A percentile compares a stretch with the other conserved stretches of the same genome.
These are phyloP conservation scores for Adansonia digitata DNA, from an alignment of 345 rosid species.

Conservation along the genomic window DNA sequence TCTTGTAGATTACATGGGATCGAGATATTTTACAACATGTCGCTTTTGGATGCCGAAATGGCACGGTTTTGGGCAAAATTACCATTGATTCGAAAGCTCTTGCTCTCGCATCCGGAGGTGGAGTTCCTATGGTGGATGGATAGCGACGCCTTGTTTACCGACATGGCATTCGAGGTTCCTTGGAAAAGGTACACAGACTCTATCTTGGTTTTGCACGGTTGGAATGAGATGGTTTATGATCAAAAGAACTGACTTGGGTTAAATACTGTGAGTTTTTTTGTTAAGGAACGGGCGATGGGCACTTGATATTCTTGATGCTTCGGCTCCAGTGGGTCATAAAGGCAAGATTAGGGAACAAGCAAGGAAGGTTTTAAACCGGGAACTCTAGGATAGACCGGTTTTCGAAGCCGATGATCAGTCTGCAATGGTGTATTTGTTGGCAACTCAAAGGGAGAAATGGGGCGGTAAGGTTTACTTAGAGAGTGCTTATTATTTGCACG, in stretches of 20 bases:
- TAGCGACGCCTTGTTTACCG: not conserved
- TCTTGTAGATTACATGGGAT: not conserved
- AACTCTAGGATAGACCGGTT: not conserved
- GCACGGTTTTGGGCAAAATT: constrained; percentile 1
- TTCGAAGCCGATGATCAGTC: constrained; percentile 7
- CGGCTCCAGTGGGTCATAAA: not conserved
- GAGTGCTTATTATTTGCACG: not conserved
- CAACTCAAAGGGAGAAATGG: not conserved
- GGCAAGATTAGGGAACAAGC: constrained; percentile 3
- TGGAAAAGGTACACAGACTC: not conserved
- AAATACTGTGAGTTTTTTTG: not conserved
- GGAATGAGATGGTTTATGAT: constrained; percentile 3
- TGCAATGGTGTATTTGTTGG: constrained; percentile 1
- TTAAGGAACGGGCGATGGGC: constrained; percentile 2
- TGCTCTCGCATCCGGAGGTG: constrained; percentile 3
- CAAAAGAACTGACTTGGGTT: not conserved
- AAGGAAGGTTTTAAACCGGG: not conserved
- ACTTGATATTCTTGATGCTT: not conserved
- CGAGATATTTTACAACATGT: not conserved
- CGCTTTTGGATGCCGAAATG: not conserved
- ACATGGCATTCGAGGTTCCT: constrained; percentile 4
- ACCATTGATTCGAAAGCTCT: not conserved
- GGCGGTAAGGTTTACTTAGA: constrained; percentile 1
- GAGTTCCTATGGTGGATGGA: constrained; percentile 3
- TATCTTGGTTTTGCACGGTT: not conserved